Base-by-base conservation (phyloP, 768 basidiomycete genomes). In the Auricularia auricula-judae region DNA sequence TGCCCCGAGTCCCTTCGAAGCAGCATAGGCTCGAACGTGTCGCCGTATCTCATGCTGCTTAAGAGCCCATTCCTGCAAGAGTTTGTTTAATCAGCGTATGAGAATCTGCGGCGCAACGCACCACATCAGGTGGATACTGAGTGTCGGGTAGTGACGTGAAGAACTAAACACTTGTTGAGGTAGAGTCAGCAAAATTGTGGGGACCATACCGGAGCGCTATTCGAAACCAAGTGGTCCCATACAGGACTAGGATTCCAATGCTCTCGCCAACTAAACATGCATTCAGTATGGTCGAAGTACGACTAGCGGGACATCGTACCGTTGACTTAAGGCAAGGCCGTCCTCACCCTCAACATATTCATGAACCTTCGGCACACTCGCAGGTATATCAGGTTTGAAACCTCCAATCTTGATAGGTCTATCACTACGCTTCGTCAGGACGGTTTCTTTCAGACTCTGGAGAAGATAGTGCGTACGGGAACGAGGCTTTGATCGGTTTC, bases 11-110 rank as follows among this genome's bases (percentile, higher is more conserved):
- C 76, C 74, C 36, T 76, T 76, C 67, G 72, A 76, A 1, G 77
- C 77, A 4, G 78, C 77, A 63, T 79, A 82, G 1, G 76, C 71
- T 21, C 76, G 77, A 8, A 81, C 64, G 65, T 82, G 79, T 51
- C 74, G 71, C 63, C 72, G 69, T 39, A 78, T 39, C 58, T 74
- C 71, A 3, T 70, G 68, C 36, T 80, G 72, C 5, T 76, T 68
- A 29, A 79, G 69, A 14, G 67, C 23, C 29, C 56, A 58, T 63
- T 39, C 62, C 39, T 65, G 23, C 62, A 29, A 36, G 68, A 65
- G 73, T 73, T 73, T 75, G 10, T 70, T 70, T 39, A 73, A 68
- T 58, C 74, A 75, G 54, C 71, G 68, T 35, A 77, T 72, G 71
- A 76, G 36, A n/a, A 16, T 7, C 16, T 65, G 42, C 14, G 35